These are phyloP conservation scores for Neofusicoccum sp. DNA, from an alignment of 2,329 filamentous ascomycete species.

Conservation along the genomic window DNA sequence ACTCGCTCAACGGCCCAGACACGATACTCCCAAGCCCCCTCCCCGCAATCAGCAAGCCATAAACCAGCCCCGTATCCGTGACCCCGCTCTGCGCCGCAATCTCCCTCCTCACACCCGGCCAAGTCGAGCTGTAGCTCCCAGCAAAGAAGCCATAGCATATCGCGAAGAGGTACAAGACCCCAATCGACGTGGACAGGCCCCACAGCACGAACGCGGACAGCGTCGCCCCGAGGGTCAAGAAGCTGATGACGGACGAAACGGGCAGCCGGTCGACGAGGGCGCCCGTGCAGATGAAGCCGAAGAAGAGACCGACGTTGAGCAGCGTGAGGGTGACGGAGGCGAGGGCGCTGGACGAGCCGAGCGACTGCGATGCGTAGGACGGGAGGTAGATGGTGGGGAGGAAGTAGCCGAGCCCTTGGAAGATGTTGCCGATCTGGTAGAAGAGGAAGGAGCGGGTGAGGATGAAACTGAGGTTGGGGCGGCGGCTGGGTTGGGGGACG, in stretches of 20 bases:
- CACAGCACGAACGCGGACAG: slow-evolving; percentile 45
- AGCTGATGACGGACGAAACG: slow-evolving; percentile 37
- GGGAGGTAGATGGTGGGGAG: slow-evolving; percentile 45
- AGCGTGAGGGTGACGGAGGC: slow-evolving; percentile 40
- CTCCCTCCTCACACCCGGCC: slow-evolving; percentile 34
- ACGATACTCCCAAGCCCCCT: slow-evolving; percentile 51
- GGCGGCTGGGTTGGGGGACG: slow-evolving; percentile 1
- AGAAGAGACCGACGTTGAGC: slow-evolving; percentile 37
- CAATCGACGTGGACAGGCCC: slow-evolving; percentile 43
- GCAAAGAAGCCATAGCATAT: slow-evolving; percentile 43
- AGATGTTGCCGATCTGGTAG: slow-evolving; percentile 42
- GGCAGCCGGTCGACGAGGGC: slow-evolving; percentile 39
- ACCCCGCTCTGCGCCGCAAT: slow-evolving; percentile 36
- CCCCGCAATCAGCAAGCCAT: slow-evolving; percentile 45
- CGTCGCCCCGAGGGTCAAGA: slow-evolving; percentile 37
- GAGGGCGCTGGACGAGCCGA: slow-evolving; percentile 32
- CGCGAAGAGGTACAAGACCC: slow-evolving; percentile 43
- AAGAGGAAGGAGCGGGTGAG: slow-evolving; percentile 22
- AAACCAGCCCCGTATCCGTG: slow-evolving; percentile 48
- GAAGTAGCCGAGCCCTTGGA: slow-evolving; percentile 45
- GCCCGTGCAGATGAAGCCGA: slow-evolving; percentile 41
- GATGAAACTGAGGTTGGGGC: neutral
- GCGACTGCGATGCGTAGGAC: slow-evolving; percentile 33
- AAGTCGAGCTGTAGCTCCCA: slow-evolving; percentile 40
- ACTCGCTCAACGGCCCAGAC: slow-evolving; percentile 50